Base-by-base conservation (phyloP, 169 alveolate species). In the Plasmodium vivax region DNA sequence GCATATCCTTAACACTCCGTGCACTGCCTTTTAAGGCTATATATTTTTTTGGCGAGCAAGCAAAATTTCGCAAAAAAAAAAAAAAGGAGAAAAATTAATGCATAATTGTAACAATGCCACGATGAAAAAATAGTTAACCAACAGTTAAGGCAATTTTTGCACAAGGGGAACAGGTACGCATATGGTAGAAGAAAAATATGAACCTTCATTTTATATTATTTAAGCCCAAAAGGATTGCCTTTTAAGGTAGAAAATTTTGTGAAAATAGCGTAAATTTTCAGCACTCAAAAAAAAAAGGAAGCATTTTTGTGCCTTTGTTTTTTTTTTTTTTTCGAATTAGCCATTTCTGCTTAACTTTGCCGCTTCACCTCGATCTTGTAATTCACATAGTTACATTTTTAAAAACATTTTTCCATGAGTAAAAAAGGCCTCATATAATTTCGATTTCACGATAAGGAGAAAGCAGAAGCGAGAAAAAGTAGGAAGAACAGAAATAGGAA, bases 291-390 rank as follows among this genome's bases (percentile, higher is more conserved):
- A 7, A 68, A 19, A 19, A 68, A 68, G 36, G 36, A 30, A 68
- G 38, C n/a, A 23, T 68, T 68, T 68, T 68, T 27, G 43, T 68
- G 32, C 38, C 77, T 23, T 68, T 68, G 7, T 30, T 68, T 68
- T 62, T 68, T 68, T 68, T 68, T 68, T 68, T 68, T 68, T 68
- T 68, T 27, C 77, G 77, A 68, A 68, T 68, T 68, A 68, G 43
- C 38, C 14, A 68, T 19, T 68, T 68, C 77, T 68, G 32, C 23
- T 19, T 68, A 68, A 3, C 77, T 68, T 10, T 10, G 43, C 77
- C n/a, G 3, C 3, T 68, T 19, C 32, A 9, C 7, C 77, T 68
- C 43, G 38, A 68, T 68, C 77, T 68, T 68, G 77, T 19, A 68
- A 68, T 68, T 68, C 77, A 30, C 77, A 23, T 23, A 68, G 32